These are phyloP conservation scores for Talaromyces sp. DNA, from an alignment of 2,329 filamentous ascomycete genomes.

Conservation along the genomic window DNA sequence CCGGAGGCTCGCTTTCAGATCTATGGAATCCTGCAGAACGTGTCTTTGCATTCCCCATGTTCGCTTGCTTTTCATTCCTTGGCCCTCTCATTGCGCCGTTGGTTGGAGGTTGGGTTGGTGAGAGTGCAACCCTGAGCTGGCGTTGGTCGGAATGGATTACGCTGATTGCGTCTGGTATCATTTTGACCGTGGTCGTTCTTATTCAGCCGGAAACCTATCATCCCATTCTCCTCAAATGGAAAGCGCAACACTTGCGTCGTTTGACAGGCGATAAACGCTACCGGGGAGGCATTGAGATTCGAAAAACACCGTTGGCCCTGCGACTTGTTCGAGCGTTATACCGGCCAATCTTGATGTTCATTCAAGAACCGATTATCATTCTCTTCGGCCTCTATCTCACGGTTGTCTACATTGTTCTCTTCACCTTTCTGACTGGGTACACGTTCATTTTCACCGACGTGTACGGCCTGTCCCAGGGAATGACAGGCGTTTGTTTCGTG, in stretches of 20 bases:
- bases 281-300: constrained; percentile 42
- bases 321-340: constrained; percentile 40
- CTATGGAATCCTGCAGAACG: constrained; percentile 43
- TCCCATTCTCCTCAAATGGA: constrained; percentile 42
- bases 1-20: constrained; percentile 41
- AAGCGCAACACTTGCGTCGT: constrained; percentile 35
- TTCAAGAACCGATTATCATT: constrained; percentile 35
- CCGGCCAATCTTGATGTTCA: constrained; percentile 44
- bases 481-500: constrained; percentile 45
- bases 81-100: constrained; percentile 35
- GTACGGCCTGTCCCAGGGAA: constrained; percentile 41
- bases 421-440: constrained; percentile 39
- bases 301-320: constrained; percentile 33
- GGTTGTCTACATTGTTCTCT: constrained; percentile 27
- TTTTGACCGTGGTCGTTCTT: constrained; percentile 32
- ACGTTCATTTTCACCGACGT: constrained; percentile 46
- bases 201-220: constrained; percentile 49
- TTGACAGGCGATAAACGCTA: constrained; percentile 44
- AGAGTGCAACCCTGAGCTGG: constrained; percentile 35
- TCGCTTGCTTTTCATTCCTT: constrained; percentile 41
- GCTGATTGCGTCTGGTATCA: constrained; percentile 29
- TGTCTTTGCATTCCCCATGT: constrained; percentile 46
- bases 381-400: constrained; percentile 22
- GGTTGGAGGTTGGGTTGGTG: constrained; percentile 41
- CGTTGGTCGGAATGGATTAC: constrained; percentile 45